Base-by-base conservation (phyloP, 2,329 filamentous ascomycete genomes). In the Fusarium scirpi region DNA sequence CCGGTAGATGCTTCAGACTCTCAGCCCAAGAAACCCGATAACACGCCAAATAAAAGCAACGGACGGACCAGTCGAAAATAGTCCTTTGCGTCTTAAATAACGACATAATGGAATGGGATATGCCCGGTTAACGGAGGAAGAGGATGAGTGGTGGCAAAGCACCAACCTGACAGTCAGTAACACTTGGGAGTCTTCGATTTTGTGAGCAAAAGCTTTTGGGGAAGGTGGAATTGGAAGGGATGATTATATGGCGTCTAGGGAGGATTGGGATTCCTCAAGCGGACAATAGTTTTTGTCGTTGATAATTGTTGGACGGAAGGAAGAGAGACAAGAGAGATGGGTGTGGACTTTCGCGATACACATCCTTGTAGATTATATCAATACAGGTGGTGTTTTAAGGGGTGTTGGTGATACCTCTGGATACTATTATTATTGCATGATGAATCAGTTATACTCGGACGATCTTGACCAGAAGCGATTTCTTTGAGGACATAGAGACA, bases 181-280 rank as follows among this genome's bases (percentile, higher is more conserved):
- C 61, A 70, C 65, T 69, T 65, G 63, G 61, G 69, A 72, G 67
- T 73, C 70, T 57, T 48, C 67, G 54, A 69, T 67, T 74, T 76
- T 71, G 62, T 61, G 48, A 76, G 74, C 65, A 76, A 75, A 76
- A 77, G 68, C 69, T 69, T 65, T 51, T 62, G 52, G 62, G 72
- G 72, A 54, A 30, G 58, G 62, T 69, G 69, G 71, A 69, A 69
- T 68, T 62, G 69, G 62, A 51, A 70, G 66, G 66, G 64, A 67
- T 70, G 65, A 45, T 72, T 64, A 69, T 70, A 73, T 55, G 73
- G 75, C 72, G 74, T 76, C 74, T 74, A 47, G 70, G 75, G 65
- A 74, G 70, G 71, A 64, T 51, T 64, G 51, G 59, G 60, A 70
- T 65, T 70, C 71, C 72, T 75, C 74, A 70, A 66, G 65, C 55